These are phyloP conservation scores for Erodium trifolium DNA, from an alignment of 441 rosid genomes.

Conservation along the genomic window DNA sequence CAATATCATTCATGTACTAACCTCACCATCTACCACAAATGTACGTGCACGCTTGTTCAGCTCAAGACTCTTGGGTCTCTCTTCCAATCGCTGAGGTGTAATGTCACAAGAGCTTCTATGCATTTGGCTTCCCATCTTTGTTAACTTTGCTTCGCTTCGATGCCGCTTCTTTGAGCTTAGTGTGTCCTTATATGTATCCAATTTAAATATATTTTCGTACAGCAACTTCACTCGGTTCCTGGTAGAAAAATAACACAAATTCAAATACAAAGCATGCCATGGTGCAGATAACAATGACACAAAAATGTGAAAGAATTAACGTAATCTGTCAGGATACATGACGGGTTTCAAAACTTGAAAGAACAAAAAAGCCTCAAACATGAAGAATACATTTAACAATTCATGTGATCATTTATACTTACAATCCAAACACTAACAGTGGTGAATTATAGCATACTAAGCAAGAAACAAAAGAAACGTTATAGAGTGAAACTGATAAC, in stretches of 20 bases:
- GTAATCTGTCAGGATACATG: not conserved
- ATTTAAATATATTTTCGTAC: slow-evolving; percentile 31
- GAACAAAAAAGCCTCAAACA: too few relatives aligned
- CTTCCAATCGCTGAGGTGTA: slow-evolving; percentile 40
- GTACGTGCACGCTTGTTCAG: slow-evolving; percentile 46
- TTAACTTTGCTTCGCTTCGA: slow-evolving; percentile 26
- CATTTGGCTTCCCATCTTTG: slow-evolving; percentile 34
- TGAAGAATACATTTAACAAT: too few relatives aligned
- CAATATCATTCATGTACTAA: slow-evolving; percentile 21
- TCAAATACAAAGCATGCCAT: not conserved
- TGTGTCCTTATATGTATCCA: slow-evolving; percentile 32
- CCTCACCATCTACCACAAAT: slow-evolving; percentile 45
- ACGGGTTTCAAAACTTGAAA: not conserved
- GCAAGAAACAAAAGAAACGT: too few relatives aligned
- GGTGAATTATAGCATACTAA: too few relatives aligned
- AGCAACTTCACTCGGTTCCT: slow-evolving; percentile 38
- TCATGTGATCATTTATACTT: too few relatives aligned
- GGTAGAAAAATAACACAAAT: slow-evolving; percentile 18
- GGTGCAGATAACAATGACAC: not conserved
- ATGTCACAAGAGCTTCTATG: slow-evolving; percentile 38
- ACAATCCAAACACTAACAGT: too few relatives aligned
- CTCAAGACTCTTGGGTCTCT: slow-evolving; percentile 34
- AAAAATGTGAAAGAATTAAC: not conserved
- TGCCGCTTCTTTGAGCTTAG: slow-evolving; percentile 37
- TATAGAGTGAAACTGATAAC: too few relatives aligned